Base-by-base conservation (phyloP, 768 basidiomycete species). In the Termitomyces sp. region DNA sequence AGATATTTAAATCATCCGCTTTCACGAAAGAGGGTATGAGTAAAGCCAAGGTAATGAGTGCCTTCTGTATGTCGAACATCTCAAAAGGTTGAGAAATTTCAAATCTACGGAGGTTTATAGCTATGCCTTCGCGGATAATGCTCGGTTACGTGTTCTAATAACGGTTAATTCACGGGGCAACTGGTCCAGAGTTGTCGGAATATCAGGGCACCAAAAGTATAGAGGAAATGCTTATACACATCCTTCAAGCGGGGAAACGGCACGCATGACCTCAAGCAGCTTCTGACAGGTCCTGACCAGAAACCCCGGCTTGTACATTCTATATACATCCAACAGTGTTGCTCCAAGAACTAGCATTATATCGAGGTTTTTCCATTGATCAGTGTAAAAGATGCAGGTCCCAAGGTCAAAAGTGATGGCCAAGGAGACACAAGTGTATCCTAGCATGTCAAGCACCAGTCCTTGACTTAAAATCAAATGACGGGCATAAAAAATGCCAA, bases 1-100 rank as follows among this genome's bases (percentile, higher is more conserved):
- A 81, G 53, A 80, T 69, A 43, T 64, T 56, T 42, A 77, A 63
- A 67, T 80, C 78, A 16, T 71, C 72, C 16, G 62, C 65, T 32
- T 57, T 59, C 31, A 67, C 50, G 22, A 65, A 55, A 32, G 61
- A 61, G 46, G 68, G 59, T n/a, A 61, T 57, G 36, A 66, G 58
- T 51, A 64, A 58, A 16, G 62, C 57, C 26, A 67, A 65, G 66
- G 55, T 32, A 36, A 54, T 31, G 37, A 57, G 20, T 14, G 55
- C 60, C 57, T 59, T 54, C 41, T 56, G 43, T 31, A 57, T 41
- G 24, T 51, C 31, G 44, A 54, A 47, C 50, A 56, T 51, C 39
- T 49, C 59, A 39, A 41, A 34, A 46, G 29, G 46, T 29, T 2
- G 32, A 10, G 49, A 42, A 18, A 18, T 56, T 9, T 14, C n/a